phyloP scores from a whole-genome alignment of 768 basidiomycete genomes.

The Clitopilus passeckerianus region DNA sequence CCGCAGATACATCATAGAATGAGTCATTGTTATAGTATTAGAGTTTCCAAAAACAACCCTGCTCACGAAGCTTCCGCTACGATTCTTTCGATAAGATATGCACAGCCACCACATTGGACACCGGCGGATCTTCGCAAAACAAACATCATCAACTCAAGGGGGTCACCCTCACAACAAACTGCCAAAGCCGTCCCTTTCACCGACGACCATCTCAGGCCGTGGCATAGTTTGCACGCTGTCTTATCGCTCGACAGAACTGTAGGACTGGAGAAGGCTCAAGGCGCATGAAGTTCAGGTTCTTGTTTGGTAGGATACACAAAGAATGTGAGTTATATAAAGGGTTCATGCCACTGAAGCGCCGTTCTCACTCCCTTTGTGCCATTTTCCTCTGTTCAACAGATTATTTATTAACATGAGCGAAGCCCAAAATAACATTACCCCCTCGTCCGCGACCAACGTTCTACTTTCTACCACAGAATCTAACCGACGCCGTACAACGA shows the following conservation, averaged over 20 bases:
- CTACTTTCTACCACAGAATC: neutral
- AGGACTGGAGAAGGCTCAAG: neutral
- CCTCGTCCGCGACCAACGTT: too few species aligned
- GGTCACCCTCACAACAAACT: constrained; percentile 3
- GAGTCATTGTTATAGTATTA: neutral
- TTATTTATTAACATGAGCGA: neutral
- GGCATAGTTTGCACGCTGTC: neutral
- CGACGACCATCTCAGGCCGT: neutral
- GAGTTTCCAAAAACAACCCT: neutral
- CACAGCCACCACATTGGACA: constrained; percentile 10
- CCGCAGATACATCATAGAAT: neutral
- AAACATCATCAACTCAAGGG: neutral
- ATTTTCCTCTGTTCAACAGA: neutral
- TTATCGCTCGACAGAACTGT: neutral
- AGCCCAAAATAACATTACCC: neutral
- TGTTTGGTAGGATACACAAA: neutral
- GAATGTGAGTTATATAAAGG: neutral
- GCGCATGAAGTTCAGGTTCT: neutral
- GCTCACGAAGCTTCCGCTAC: neutral
- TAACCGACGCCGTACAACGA: neutral
- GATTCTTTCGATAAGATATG: neutral
- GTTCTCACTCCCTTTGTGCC: neutral
- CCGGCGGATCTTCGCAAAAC: neutral
- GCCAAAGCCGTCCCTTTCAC: neutral
- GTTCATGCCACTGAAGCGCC: neutral